These are phyloP conservation scores for Vanrija pseudolonga DNA, from an alignment of 1,284 basidiomycete genomes.

Conservation along the genomic window DNA sequence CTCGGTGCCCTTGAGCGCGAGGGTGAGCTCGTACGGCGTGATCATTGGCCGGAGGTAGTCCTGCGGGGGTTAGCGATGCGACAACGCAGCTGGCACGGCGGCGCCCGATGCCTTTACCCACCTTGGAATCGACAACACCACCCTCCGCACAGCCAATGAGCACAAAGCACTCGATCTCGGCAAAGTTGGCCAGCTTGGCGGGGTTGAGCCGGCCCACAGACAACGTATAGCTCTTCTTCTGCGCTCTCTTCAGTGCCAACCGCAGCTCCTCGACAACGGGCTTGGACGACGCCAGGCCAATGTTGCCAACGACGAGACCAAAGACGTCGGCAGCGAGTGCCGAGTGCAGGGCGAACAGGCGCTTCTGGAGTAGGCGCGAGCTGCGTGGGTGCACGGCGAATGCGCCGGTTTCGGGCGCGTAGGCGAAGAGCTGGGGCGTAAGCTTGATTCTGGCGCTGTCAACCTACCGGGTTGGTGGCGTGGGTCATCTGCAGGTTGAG, in stretches of 20 bases:
- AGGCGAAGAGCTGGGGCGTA: constrained; percentile 41
- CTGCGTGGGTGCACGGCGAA: constrained; percentile 62
- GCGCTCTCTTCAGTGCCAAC: constrained; percentile 58
- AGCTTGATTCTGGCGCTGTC: constrained; percentile 10
- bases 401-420: constrained; percentile 59
- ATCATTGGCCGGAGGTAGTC: constrained; percentile 89
- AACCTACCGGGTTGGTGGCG: constrained; percentile 50
- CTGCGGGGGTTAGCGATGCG: constrained; percentile 46
- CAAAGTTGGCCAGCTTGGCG: constrained; percentile 91
- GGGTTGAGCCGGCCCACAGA: constrained; percentile 95
- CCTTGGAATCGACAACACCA: constrained; percentile 79
- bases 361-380: constrained; percentile 84
- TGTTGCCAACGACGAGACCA: constrained; percentile 89
- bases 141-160: constrained; percentile 94
- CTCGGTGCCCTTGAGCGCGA: constrained; percentile 74
- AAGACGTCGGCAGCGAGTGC: constrained; percentile 91
- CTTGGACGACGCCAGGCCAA: constrained; percentile 78
- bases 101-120: constrained; percentile 31
- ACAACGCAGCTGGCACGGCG: not conserved
- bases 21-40: constrained; percentile 86
- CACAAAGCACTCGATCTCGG: constrained; percentile 94
- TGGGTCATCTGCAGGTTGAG: constrained; percentile 85
- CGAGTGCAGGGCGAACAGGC: constrained; percentile 82
- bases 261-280: constrained; percentile 76
- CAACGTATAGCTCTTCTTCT: constrained; percentile 90